Percentiles rank a stretch among this genome's conserved stretches.
Evolutionary conservation across 345 rosid genomes (phyloP).

Genomic region (Lenwebbia sp.): DNA sequence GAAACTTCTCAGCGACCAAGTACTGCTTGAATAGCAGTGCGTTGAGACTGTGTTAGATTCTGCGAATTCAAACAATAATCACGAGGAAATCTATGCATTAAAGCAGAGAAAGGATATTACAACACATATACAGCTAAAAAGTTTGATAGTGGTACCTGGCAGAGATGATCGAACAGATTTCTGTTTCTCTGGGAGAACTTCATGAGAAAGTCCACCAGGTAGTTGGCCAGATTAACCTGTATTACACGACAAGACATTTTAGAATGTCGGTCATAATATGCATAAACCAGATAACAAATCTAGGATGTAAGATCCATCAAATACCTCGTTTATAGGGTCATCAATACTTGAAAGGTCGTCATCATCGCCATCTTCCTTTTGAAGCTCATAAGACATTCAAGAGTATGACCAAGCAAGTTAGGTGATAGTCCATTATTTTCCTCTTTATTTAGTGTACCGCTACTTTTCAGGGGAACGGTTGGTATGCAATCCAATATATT

Average conservation of each 20-base stretch:
- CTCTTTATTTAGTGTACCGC: not conserved
- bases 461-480: not conserved
- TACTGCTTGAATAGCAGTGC: constrained; percentile 33
- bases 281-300: not conserved
- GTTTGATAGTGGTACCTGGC: constrained; percentile 34
- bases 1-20: constrained; percentile 13
- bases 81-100: not conserved
- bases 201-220: constrained; percentile 46
- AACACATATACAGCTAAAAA: not conserved
- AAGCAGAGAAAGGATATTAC: not conserved
- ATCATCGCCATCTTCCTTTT: constrained; percentile 52
- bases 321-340: constrained; percentile 80
- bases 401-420: not conserved
- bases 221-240: constrained; percentile 72
- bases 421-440: not conserved
- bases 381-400: constrained; percentile 15
- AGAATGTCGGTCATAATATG: not conserved
- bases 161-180: constrained; percentile 48
- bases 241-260: not conserved
- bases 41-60: constrained; percentile 45
- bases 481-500: not conserved
- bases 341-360: constrained; percentile 31
- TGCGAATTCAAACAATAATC: constrained; percentile 16
- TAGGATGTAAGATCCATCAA: not conserved
- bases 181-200: constrained; percentile 43